phyloP scores from a whole-genome alignment of 2,329 filamentous ascomycete genomes.

The Byssoonygena ceratinophila region DNA sequence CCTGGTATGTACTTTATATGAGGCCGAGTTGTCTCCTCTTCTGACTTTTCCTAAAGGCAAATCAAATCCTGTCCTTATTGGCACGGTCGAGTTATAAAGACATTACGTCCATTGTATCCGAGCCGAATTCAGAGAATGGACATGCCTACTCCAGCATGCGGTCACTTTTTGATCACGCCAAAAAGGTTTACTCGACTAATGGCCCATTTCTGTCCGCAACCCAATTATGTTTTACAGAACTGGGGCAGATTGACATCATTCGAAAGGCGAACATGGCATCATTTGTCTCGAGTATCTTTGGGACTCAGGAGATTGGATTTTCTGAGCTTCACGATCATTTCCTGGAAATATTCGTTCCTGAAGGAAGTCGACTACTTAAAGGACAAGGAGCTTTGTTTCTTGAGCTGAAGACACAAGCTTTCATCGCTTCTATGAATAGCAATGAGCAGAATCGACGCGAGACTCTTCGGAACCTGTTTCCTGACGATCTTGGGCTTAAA shows the following conservation, averaged over 20 bases:
- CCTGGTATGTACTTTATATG: constrained; percentile 36
- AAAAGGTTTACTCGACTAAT: constrained; percentile 49
- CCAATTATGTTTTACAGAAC: constrained; percentile 43
- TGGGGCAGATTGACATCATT: constrained; percentile 48
- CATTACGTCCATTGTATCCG: constrained; percentile 47
- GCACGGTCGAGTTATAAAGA: constrained; percentile 48
- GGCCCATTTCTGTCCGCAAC: constrained; percentile 47
- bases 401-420: constrained; percentile 57
- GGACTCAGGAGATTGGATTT: constrained; percentile 54
- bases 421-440: constrained; percentile 51
- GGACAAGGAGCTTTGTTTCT: constrained; percentile 52
- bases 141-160: constrained; percentile 54
- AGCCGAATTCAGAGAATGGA: constrained; percentile 46
- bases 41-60: constrained; percentile 36
- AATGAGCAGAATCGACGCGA: constrained; percentile 46
- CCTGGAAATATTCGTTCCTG: constrained; percentile 52
- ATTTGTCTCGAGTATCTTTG: constrained; percentile 53
- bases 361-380: constrained; percentile 48
- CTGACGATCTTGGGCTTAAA: constrained; percentile 44
- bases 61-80: constrained; percentile 48
- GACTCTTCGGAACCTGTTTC: constrained; percentile 51
- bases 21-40: neutral
- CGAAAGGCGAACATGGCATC: constrained; percentile 56
- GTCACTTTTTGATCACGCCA: constrained; percentile 53
- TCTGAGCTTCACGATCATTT: constrained; percentile 54